Evolutionary conservation across 2,329 filamentous ascomycete species (phyloP), one percentile per base, ranked within the genome.

Genomic region (Curvularia spicifera): DNA sequence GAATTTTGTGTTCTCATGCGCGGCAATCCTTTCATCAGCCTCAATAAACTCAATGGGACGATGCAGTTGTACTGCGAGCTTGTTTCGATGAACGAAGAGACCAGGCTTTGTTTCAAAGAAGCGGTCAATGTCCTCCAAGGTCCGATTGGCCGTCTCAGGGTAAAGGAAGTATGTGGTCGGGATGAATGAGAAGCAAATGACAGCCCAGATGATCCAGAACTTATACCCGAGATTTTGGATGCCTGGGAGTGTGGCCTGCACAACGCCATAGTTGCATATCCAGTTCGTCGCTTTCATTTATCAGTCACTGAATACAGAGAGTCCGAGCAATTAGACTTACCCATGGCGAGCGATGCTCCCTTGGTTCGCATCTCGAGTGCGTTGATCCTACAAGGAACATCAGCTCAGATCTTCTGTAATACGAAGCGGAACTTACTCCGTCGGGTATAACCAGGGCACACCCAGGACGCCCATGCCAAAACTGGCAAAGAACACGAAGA

Each of bases 151-250:
- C 0, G 85, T 85, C 68, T 86, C 84, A 0, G 84, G 83, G 54
- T 84, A 83, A 44, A 85, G 76, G 57, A 81, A 75, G 65, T 80
- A 84, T 5, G 82, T 79, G 39, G 82, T 77, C 1, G 83, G 83
- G 43, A 85, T 72, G 53, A 85, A 84, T 18, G 76, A 74, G 37
- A 80, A 81, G 72, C 84, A 85, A 66, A 84, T 79, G n/a, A 79
- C 78, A 1, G 82, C 81, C 71, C 83, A 87, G 61, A 85, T 78
- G 33, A 85, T 78, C 73, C 81, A 86, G 52, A 82, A 85, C 53
- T 79, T 80, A 78, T 82, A 86, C 5, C 80, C 76, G 0, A 85
- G 73, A 22, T 79, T 81, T 22, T 78, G 70, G 18, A 75, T 71
- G 4, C 71, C 73, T 2, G 72, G 72, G 7, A 73, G 65, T 6